These are phyloP conservation scores for Whalleya microplaca DNA, from an alignment of 2,329 filamentous ascomycete species.

Conservation along the genomic window DNA sequence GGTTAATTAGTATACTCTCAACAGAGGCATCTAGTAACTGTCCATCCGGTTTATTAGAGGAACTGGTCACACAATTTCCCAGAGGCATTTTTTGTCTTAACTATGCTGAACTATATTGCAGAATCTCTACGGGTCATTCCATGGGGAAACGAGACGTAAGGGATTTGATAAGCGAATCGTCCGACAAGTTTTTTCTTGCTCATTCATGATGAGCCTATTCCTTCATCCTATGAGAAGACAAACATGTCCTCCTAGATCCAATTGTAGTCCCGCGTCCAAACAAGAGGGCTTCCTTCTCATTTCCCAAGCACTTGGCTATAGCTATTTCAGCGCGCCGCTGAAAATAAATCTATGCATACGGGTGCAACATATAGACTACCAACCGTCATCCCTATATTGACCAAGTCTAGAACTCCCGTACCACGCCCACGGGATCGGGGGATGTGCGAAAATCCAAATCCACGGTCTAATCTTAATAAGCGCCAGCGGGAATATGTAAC, in stretches of 20 bases:
- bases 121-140: slow-evolving; percentile 5
- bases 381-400: not conserved
- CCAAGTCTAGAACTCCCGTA: not conserved
- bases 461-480: too few relatives aligned
- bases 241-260: slow-evolving; percentile 10
- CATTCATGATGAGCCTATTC: slow-evolving; percentile 3
- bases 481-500: too few relatives aligned
- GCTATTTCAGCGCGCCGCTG: too few relatives aligned
- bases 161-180: slow-evolving; percentile 11
- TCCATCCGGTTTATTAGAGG: too few relatives aligned
- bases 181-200: slow-evolving; percentile 14
- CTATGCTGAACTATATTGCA: not conserved
- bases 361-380: not conserved
- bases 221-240: slow-evolving; percentile 19
- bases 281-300: slow-evolving; percentile 23
- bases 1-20: too few relatives aligned
- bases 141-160: slow-evolving; percentile 11
- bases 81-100: too few relatives aligned
- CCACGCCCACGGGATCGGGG: slow-evolving; percentile 3
- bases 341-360: too few relatives aligned
- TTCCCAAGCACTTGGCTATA: too few relatives aligned
- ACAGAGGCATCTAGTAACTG: too few relatives aligned
- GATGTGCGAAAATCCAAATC: not conserved
- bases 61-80: too few relatives aligned
- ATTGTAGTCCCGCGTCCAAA: not conserved